Evolutionary conservation across 148 eudicot genomes (phyloP), one percentile per base, ranked within the genome.

Genomic region (Dysphania ambrosioides): DNA sequence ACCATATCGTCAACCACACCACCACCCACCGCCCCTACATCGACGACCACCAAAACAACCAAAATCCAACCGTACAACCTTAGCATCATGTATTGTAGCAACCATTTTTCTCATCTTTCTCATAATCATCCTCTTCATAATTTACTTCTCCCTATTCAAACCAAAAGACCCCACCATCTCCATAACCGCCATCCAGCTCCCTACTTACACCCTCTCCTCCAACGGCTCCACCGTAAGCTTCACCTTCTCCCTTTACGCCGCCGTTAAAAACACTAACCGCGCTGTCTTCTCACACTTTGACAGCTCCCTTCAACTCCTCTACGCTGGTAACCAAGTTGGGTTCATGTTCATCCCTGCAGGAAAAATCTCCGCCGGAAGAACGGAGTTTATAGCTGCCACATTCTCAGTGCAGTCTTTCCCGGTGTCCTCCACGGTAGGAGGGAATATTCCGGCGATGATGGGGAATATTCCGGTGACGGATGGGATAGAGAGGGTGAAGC

Each of bases 321-420:
- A 93, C 82, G 68, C 85, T 60, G 94, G 91, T 30, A 79, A 44
- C 23, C 98, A 88, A 67, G 80, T 93, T 0, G 98, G 94, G 0
- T 87, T 88, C 88, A 83, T 93, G 89, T 89, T 86, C 87, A 77
- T 92, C 24, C 97, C 97, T 55, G 92, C 97, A 65, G 97, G 98
- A 4, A 83, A 79, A 63, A 82, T 93, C 75, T 74, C 26, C 63
- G 81, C 91, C 31, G 92, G 92, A 0, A 63, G 60, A 60, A 89
- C 86, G 0, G 87, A 83, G 74, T 84, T 80, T 81, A 88, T 93
- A 88, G 82, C 91, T 0, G 92, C 94, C 9, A 85, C 89, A 0
- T 93, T 93, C 47, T 79, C 92, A 36, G 98, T 93, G 2, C 71
- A 85, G 81, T 72, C 91, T 0, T 91, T 91, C 34, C 93, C 94